Percentiles rank a stretch among this genome's conserved stretches.
Conservation (phyloP, 306 rosid genomes). For the Oxytropis ochrocephala region DNA sequence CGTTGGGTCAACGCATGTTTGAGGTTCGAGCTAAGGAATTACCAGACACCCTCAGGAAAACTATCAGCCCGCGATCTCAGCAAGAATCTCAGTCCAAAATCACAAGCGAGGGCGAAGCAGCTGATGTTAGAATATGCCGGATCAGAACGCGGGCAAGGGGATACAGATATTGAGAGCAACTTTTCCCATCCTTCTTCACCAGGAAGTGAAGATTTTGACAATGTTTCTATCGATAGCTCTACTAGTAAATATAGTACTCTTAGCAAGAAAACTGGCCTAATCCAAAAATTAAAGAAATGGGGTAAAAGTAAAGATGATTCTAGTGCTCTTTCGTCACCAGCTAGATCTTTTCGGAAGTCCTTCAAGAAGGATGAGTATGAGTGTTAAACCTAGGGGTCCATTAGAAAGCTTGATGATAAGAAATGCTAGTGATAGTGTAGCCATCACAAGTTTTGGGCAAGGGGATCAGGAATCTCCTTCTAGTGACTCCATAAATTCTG, state of each 20-base stretch:
- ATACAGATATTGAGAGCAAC: constrained; percentile 92
- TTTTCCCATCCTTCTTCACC: constrained; percentile 97
- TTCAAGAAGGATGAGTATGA: constrained; percentile 67
- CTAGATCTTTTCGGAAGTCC: constrained; percentile 64
- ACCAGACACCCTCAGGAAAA: constrained; percentile 65
- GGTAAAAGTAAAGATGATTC: constrained; percentile 75
- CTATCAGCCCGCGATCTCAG: constrained; percentile 79
- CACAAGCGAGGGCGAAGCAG: constrained; percentile 84
- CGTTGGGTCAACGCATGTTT: constrained; percentile 98
- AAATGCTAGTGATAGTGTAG: constrained; percentile 63
- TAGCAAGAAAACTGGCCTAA: constrained; percentile 70
- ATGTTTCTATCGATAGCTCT: constrained; percentile 79
- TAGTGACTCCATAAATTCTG: constrained; percentile 54
- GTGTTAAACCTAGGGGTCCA: constrained; percentile 60
- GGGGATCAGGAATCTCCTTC: constrained; percentile 55
- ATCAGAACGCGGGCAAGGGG: constrained; percentile 95
- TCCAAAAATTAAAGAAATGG: constrained; percentile 87
- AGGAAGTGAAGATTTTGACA: constrained; percentile 96
- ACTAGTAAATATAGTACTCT: constrained; percentile 55
- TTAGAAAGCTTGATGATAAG: constrained; percentile 80
- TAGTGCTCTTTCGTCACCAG: constrained; percentile 55
- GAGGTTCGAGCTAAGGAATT: constrained; percentile 80
- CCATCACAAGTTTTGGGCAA: constrained; percentile 81
- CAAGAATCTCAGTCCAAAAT: constrained; percentile 77
- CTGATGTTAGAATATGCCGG: constrained; percentile 88